phyloP scores from a whole-genome alignment of 2,329 filamentous ascomycete genomes.

The Fusarium penzigii region DNA sequence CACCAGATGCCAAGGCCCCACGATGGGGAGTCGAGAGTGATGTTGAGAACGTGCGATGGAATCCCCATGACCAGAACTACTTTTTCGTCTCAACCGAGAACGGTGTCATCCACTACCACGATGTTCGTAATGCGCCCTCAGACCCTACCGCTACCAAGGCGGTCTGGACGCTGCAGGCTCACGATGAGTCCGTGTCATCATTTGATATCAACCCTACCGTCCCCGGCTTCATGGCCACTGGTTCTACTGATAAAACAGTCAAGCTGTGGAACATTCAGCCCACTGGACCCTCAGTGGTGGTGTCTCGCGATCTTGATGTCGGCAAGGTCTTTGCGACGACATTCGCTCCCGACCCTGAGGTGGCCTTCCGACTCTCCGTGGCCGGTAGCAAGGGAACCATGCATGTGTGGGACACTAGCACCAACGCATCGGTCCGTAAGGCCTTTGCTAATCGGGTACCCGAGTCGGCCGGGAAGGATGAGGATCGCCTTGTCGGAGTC shows the following conservation, averaged over 20 bases:
- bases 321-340: conserved; percentile 90
- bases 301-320: conserved; percentile 87
- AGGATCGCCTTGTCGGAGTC: conserved; percentile 78
- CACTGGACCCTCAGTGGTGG: conserved; percentile 83
- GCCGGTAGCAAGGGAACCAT: conserved; percentile 92
- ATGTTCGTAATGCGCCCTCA: conserved; percentile 74
- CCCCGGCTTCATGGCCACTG: conserved; percentile 90
- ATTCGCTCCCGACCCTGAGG: conserved; percentile 87
- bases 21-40: conserved; percentile 95
- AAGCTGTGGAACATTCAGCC: conserved; percentile 94
- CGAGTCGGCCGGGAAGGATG: conserved; percentile 60
- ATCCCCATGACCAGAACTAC: conserved; percentile 87
- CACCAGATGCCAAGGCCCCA: conserved; percentile 77
- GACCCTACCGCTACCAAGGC: conserved; percentile 77
- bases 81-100: conserved; percentile 96
- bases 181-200: conserved; percentile 86
- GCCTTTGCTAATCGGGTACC: conserved; percentile 71
- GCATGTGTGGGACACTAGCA: conserved; percentile 95
- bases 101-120: conserved; percentile 90
- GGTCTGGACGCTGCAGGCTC: conserved; percentile 92
- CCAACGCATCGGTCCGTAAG: conserved; percentile 81
- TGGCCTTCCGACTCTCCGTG: conserved; percentile 88
- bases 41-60: conserved; percentile 90
- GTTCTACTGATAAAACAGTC: conserved; percentile 90
- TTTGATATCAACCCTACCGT: conserved; percentile 91